Base-by-base conservation (phyloP, 371 early-diverging fungal species). In the Capillidium heterosporum region DNA sequence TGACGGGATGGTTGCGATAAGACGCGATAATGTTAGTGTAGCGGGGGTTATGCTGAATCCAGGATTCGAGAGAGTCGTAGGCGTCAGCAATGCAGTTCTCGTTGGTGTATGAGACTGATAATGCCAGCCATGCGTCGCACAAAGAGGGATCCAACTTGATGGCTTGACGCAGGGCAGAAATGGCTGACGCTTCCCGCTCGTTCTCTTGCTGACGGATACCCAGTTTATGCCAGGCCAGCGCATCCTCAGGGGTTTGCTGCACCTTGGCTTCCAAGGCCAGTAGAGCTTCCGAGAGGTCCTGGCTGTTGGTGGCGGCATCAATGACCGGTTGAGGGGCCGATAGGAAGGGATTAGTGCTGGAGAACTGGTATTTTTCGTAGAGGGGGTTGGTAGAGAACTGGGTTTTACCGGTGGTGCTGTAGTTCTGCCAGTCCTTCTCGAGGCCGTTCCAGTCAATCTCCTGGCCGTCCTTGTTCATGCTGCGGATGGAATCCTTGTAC, bases 141-240 rank as follows among this genome's bases (percentile, higher is more conserved):
- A 75, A 62, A 19, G 65, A 59, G 0, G 91, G 85, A 57, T 91
- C 79, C n/a, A 83, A 59, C 26, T 71, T 66, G 2, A 86, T 78
- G 2, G 91, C 87, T 53, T 82, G 80, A 26, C 81, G 75, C 31
- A 97, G 66, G 0, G 95, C 91, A 0, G 88, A 83, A 59, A 97
- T 91, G 0, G 97, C 95, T 7, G 84, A 77, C 0, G 68, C 71
- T 61, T 97, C 97, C 35, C 88, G 83, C 65, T 97, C 97, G 61
- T 94, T 95, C 63, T 97, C 95, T 53, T 91, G 92, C 61, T 97
- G 97, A 40, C 78, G 72, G 21, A 84, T 67, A 26, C 97, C 97
- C 1, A 97, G 75, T 58, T 75, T 65, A 57, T 81, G 74, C 97
- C 97, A 97, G 44, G 87, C 77, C 0, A 65, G 62, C 0, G 91